These are phyloP conservation scores for Blastobotrys parvus DNA, from an alignment of 805 yeast species.

Conservation along the genomic window DNA sequence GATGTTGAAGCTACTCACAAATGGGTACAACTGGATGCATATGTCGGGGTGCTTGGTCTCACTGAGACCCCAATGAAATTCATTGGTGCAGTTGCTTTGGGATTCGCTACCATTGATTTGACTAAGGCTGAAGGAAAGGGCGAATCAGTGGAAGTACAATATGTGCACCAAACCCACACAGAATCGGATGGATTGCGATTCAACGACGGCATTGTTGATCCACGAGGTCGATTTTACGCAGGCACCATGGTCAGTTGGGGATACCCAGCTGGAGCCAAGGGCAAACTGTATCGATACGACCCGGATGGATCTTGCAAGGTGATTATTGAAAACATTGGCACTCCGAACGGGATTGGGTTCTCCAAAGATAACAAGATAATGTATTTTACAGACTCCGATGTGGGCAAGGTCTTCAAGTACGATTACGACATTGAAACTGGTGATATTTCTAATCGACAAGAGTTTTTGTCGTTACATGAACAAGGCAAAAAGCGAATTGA, in stretches of 20 bases:
- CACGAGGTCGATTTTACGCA: slow-evolving; percentile 67
- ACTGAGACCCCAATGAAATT: slow-evolving; percentile 44
- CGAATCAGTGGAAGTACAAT: slow-evolving; percentile 26
- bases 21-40: slow-evolving; percentile 33
- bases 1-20: slow-evolving; percentile 23
- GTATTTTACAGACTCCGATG: slow-evolving; percentile 48
- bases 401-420: slow-evolving; percentile 39
- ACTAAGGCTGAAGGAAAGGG: slow-evolving; percentile 19
- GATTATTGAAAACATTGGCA: slow-evolving; percentile 35
- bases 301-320: slow-evolving; percentile 22
- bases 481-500: slow-evolving; percentile 28
- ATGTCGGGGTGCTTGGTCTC: slow-evolving; percentile 67
- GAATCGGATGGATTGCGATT: slow-evolving; percentile 35
- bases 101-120: slow-evolving; percentile 51
- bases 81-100: slow-evolving; percentile 56
- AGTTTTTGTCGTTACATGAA: slow-evolving; percentile 32
- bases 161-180: slow-evolving; percentile 21
- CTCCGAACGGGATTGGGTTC: slow-evolving; percentile 73
- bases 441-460: slow-evolving; percentile 31
- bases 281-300: slow-evolving; percentile 42
- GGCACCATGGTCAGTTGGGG: slow-evolving; percentile 54
- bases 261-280: slow-evolving; percentile 31
- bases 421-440: slow-evolving; percentile 35
- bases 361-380: slow-evolving; percentile 31
- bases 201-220: slow-evolving; percentile 78